A percentile compares a stretch with the other conserved stretches of the same genome.
Evolutionary conservation across 495 filamentous ascomycete genomes (phyloP).

Genomic region (Penicillium desertorum): DNA sequence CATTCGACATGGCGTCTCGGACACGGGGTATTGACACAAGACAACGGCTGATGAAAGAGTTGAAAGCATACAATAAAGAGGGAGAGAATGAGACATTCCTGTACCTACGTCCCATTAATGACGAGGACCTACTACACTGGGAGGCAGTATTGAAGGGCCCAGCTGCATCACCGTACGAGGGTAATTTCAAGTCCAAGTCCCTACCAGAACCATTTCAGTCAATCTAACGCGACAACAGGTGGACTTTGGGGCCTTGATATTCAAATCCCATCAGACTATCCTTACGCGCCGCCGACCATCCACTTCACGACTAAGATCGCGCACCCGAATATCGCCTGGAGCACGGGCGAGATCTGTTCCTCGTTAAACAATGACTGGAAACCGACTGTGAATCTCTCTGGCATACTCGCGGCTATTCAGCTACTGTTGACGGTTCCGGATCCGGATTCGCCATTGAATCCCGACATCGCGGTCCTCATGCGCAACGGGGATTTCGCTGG

Average conservation of each 20-base stretch:
- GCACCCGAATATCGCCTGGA: slow-evolving; percentile 80
- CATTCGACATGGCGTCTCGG: slow-evolving; percentile 28
- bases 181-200: slow-evolving; percentile 35
- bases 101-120: slow-evolving; percentile 65
- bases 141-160: slow-evolving; percentile 77
- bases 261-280: slow-evolving; percentile 74
- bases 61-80: slow-evolving; percentile 56
- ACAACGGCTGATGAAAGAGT: slow-evolving; percentile 65
- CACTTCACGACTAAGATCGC: slow-evolving; percentile 77
- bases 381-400: slow-evolving; percentile 32
- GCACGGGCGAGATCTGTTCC: slow-evolving; percentile 83
- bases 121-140: slow-evolving; percentile 73
- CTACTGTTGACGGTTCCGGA: slow-evolving; percentile 74
- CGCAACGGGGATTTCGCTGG: slow-evolving; percentile 73
- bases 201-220: not conserved
- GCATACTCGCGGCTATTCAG: slow-evolving; percentile 73
- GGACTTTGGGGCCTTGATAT: slow-evolving; percentile 85
- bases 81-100: slow-evolving; percentile 53
- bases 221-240: slow-evolving; percentile 43
- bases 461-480: slow-evolving; percentile 80
- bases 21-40: slow-evolving; percentile 38
- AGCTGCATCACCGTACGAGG: slow-evolving; percentile 67
- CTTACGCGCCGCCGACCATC: slow-evolving; percentile 71
- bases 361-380: too few species aligned
- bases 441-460: slow-evolving; percentile 81